phyloP scores from a whole-genome alignment of 495 filamentous ascomycete species.

The Tuber indicum region DNA sequence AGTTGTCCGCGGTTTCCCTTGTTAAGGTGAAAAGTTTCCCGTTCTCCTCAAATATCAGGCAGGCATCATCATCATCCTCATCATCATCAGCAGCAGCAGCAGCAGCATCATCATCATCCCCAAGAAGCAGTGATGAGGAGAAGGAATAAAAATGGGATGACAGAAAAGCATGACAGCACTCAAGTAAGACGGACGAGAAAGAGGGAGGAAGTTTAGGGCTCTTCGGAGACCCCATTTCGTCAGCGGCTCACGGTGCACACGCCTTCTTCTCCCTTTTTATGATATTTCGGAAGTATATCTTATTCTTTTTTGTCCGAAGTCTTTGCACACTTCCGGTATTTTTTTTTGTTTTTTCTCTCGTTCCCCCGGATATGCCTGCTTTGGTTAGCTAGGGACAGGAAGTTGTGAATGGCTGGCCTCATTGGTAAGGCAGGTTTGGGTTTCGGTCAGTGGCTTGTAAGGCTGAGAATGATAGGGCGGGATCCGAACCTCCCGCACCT shows the following conservation, averaged over 20 bases:
- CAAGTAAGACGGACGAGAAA: background rate
- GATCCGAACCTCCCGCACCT: conserved; percentile 35
- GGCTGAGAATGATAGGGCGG: conserved; percentile 39
- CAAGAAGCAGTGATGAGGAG: background rate
- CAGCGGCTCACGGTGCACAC: conserved; percentile 29
- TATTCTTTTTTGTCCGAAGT: background rate
- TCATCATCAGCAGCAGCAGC: background rate
- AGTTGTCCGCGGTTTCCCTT: background rate
- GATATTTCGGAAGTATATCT: background rate
- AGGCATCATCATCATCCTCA: background rate
- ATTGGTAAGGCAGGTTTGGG: conserved; percentile 31
- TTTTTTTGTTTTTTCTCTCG: conserved; percentile 14
- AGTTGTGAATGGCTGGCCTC: conserved; percentile 15
- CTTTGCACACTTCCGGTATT: background rate
- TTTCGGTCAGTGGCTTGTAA: conserved; percentile 33
- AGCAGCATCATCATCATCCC: background rate
- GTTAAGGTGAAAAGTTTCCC: background rate
- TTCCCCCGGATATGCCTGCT: conserved; percentile 33
- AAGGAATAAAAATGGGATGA: background rate
- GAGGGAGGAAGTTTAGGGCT: background rate
- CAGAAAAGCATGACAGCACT: background rate
- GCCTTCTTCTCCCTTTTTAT: background rate
- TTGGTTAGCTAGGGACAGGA: conserved; percentile 7
- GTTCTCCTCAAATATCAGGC: background rate
- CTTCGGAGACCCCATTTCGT: conserved; percentile 32